Conservation (phyloP, 306 rosid genomes). For the Malus orientalis region DNA sequence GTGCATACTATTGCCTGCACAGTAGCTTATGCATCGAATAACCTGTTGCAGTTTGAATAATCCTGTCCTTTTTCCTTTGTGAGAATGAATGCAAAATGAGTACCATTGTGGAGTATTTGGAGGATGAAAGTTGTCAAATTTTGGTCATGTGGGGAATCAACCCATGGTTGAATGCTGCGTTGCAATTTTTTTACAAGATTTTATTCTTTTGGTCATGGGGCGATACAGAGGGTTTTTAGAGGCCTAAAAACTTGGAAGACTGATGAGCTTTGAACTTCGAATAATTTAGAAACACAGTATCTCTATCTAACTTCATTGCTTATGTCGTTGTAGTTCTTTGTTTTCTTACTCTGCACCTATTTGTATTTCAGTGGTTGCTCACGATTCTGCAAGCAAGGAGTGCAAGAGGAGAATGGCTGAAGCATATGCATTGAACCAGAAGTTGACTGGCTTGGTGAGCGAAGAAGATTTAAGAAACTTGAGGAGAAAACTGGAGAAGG, state of each 20-base stretch:
- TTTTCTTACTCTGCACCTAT: not conserved
- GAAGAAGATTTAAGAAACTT: conserved; percentile 52
- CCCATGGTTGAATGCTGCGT: not conserved
- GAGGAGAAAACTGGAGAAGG: conserved; percentile 49
- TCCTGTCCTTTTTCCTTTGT: too few species aligned
- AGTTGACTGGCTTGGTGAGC: conserved; percentile 49
- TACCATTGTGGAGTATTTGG: not conserved
- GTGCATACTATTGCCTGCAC: too few species aligned
- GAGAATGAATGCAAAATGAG: too few species aligned
- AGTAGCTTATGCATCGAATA: too few species aligned
- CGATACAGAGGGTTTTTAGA: not conserved
- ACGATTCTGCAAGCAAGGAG: conserved; percentile 76
- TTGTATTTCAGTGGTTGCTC: conserved; percentile 70
- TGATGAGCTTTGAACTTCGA: not conserved
- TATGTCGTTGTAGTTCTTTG: not conserved
- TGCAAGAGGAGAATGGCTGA: conserved; percentile 65
- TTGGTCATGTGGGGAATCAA: not conserved
- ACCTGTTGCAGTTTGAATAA: too few species aligned
- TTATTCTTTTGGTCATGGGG: not conserved
- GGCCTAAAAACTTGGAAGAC: not conserved
- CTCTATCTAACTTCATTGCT: not conserved
- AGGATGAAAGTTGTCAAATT: not conserved
- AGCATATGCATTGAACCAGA: conserved; percentile 69
- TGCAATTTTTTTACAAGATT: not conserved
- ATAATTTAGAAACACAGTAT: not conserved